Evolutionary conservation across 106 monocot species (phyloP).

Genomic region (Cymbidium sinense): DNA sequence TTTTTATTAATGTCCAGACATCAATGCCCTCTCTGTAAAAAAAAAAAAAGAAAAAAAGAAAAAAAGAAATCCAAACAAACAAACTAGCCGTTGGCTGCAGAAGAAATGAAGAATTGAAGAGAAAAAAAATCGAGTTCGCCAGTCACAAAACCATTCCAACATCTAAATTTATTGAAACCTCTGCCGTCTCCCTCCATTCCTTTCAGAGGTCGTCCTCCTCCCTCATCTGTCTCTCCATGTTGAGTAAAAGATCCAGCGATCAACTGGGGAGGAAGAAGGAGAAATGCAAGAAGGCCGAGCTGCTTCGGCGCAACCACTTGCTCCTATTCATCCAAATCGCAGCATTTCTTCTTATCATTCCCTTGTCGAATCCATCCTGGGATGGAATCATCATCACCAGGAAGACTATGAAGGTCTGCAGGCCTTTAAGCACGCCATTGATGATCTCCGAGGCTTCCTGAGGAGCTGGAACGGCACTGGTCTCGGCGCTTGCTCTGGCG

Average conservation of each 20-base stretch:
- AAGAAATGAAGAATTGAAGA: background rate
- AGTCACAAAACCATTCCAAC: background rate
- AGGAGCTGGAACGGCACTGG: slow-evolving; percentile 73
- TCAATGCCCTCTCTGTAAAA: background rate
- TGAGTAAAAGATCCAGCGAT: slow-evolving; percentile 3
- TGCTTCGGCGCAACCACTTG: background rate
- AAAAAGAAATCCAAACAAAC: background rate
- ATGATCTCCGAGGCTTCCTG: slow-evolving; percentile 50
- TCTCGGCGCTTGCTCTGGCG: slow-evolving; percentile 69
- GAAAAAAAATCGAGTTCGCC: background rate
- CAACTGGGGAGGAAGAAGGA: background rate
- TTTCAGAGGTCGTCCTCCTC: too few species aligned
- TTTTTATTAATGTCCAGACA: background rate
- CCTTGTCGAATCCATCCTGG: slow-evolving; percentile 11
- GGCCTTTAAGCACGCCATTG: slow-evolving; percentile 52
- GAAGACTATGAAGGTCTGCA: slow-evolving; percentile 74
- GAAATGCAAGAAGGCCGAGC: background rate
- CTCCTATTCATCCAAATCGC: background rate
- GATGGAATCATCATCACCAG: slow-evolving; percentile 63
- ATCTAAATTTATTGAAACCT: background rate
- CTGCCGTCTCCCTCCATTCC: background rate
- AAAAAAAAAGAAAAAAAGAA: background rate
- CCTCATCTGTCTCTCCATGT: background rate
- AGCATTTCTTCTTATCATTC: background rate
- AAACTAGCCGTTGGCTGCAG: slow-evolving; percentile 6